Evolutionary conservation across 2,329 filamentous ascomycete species (phyloP).

Genomic region (Phaeomoniella chlamydospora): DNA sequence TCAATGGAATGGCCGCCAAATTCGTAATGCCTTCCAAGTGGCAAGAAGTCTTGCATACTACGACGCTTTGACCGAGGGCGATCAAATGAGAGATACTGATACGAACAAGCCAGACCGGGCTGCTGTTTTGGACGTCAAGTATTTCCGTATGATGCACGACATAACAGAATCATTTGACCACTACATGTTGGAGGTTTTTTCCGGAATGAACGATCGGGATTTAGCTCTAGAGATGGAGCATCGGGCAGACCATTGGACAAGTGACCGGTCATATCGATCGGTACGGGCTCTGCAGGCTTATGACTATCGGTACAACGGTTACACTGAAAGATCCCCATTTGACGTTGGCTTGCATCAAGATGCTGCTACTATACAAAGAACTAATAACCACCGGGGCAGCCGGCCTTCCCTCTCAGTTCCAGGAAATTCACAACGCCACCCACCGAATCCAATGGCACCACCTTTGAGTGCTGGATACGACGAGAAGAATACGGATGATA

Average conservation of each 20-base stretch:
- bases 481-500: background rate
- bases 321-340: background rate
- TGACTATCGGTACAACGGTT: background rate
- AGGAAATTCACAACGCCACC: background rate
- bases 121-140: background rate
- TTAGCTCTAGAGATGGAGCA: background rate
- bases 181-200: background rate
- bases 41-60: constrained; percentile 14
- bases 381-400: background rate
- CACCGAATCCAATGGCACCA: background rate
- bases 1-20: constrained; percentile 16
- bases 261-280: background rate
- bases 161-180: background rate
- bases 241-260: background rate
- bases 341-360: background rate
- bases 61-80: constrained; percentile 4
- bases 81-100: constrained; percentile 1
- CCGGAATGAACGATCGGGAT: background rate
- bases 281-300: background rate
- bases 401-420: background rate
- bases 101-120: background rate
- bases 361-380: background rate
- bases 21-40: constrained; percentile 16
- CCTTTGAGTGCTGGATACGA: background rate
- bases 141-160: background rate